A percentile compares a stretch with the other conserved stretches of the same genome.
phyloP scores from a whole-genome alignment of 169 alveolate species.

The Plasmodium coatneyi region DNA sequence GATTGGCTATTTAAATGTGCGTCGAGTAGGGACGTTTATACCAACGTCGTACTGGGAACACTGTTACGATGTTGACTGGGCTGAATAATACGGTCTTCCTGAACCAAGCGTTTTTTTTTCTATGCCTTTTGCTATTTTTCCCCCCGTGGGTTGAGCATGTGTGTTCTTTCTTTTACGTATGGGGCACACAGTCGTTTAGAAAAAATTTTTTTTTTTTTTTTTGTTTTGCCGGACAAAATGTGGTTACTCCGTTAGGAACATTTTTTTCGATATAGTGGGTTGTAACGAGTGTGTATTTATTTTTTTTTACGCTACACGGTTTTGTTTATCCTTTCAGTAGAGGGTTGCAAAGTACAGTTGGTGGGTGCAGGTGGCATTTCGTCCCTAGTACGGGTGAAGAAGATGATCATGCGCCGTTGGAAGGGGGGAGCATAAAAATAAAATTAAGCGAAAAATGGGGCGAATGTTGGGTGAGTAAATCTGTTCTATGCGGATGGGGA shows the following conservation, averaged over 20 bases:
- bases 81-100: background rate
- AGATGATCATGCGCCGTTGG: background rate
- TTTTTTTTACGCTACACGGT: background rate
- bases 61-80: background rate
- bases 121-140: background rate
- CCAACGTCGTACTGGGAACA: background rate
- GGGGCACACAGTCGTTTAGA: background rate
- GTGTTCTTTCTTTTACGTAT: background rate
- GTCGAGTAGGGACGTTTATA: background rate
- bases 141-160: background rate
- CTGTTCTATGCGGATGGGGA: background rate
- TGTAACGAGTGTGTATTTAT: background rate
- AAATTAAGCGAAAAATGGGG: background rate
- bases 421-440: background rate
- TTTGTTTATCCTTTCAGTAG: background rate
- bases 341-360: background rate
- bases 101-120: background rate
- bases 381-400: background rate
- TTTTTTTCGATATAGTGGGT: background rate
- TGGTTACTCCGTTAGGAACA: background rate
- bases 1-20: background rate
- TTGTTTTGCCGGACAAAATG: background rate
- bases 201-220: background rate
- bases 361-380: background rate
- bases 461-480: background rate